Evolutionary conservation across 208 protist genomes (phyloP).

Genomic region (Leishmania arabica): DNA sequence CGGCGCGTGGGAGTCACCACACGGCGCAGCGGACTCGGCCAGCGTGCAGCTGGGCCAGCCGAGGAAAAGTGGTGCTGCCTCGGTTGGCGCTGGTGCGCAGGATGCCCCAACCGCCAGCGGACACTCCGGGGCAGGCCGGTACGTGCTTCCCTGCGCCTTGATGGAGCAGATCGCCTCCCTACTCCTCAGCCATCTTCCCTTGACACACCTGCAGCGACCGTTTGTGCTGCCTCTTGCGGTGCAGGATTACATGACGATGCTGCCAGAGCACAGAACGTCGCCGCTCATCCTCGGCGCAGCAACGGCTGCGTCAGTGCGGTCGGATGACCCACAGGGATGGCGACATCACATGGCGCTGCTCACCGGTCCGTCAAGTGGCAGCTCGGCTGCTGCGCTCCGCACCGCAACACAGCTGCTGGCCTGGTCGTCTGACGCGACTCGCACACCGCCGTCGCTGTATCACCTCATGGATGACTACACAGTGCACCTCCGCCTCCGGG

Average conservation of each 20-base stretch:
- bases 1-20: background rate
- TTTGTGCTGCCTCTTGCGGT: constrained; percentile 69
- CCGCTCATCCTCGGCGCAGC: constrained; percentile 17
- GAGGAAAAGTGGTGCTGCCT: background rate
- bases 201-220: constrained; percentile 57
- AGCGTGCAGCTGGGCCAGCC: background rate
- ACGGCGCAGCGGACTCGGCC: background rate
- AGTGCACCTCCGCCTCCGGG: constrained; percentile 39
- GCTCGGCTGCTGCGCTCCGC: constrained; percentile 10
- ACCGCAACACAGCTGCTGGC: constrained; percentile 14
- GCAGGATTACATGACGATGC: constrained; percentile 68
- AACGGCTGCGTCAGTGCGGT: constrained; percentile 22
- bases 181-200: constrained; percentile 68
- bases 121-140: constrained; percentile 5
- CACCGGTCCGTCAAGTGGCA: background rate
- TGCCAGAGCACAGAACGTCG: constrained; percentile 51
- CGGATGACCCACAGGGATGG: constrained; percentile 7
- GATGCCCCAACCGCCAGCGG: background rate
- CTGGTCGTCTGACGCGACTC: constrained; percentile 11
- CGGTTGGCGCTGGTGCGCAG: background rate
- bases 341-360: constrained; percentile 11
- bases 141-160: constrained; percentile 41
- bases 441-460: constrained; percentile 36
- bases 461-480: constrained; percentile 47
- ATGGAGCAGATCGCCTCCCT: constrained; percentile 73